Evolutionary conservation across 2,329 filamentous ascomycete genomes (phyloP), one percentile per base, ranked within the genome.

Genomic region (Talaromyces sp.): DNA sequence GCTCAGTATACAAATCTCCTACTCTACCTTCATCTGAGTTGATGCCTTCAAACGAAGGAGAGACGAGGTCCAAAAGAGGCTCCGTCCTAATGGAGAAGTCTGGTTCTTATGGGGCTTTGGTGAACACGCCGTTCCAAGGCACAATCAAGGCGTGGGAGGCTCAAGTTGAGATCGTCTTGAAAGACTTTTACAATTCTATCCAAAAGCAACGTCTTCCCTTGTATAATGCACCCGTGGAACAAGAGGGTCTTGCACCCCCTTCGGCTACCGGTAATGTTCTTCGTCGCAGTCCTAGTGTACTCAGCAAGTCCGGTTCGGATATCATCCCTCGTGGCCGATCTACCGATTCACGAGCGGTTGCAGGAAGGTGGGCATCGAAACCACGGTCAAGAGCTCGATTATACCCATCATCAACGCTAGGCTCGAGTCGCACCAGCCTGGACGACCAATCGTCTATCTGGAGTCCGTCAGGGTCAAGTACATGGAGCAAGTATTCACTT

Each of bases 271-370:
- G 62, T 30, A 58, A 84, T 61, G 87, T 91, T 79, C 82, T 98
- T 52, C 92, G 92, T 72, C 88, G 95, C 53, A 92, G 87, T 50
- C 94, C 94, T 0, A 97, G 93, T 71, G 91, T 95, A 5, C 82
- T 98, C 63, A 97, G 93, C 81, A 97, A 96, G 76, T 87, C 92
- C 33, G 92, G 92, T 0, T 98, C 95, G 0, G 95, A 98, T 68
- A 73, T 77, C 30, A 87, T 85, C 59, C 85, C 82, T 18, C 87
- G 92, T 58, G 91, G 90, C n/a, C 84, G 91, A 53, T 83, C 87
- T 12, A 78, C 85, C 30, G 90, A 96, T 67, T 80, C 84, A 70
- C 79, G 85, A 65, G 81, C 83, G 56, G 80, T 83, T 64, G 85
- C 87, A 0, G 88, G 87, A 57, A 83, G 91, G 59, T 98, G 92